Evolutionary conservation across 2,329 filamentous ascomycete species (phyloP).

Genomic region (Penicillium polonicum): DNA sequence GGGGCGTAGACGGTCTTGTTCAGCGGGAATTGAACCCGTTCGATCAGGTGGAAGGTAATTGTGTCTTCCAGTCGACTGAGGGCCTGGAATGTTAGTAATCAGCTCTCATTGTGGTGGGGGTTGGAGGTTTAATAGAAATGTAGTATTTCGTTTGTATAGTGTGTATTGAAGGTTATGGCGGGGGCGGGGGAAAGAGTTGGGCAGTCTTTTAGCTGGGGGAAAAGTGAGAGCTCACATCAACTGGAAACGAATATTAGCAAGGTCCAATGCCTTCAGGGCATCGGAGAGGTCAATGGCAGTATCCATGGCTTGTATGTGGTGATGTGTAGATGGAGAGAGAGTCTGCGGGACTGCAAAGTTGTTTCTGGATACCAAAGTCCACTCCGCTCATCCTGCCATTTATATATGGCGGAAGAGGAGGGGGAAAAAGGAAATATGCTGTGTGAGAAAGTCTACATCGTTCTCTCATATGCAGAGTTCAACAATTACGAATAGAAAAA

Average conservation of each 20-base stretch:
- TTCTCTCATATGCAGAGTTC: background rate
- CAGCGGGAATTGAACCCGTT: slow-evolving; percentile 94
- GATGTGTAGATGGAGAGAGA: slow-evolving; percentile 12
- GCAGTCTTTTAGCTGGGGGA: slow-evolving; percentile 1
- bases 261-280: slow-evolving; percentile 78
- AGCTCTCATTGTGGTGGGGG: background rate
- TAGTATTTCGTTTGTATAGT: background rate
- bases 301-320: slow-evolving; percentile 64
- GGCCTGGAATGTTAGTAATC: slow-evolving; percentile 9
- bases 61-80: slow-evolving; percentile 90
- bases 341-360: slow-evolving; percentile 14
- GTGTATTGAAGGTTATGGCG: slow-evolving; percentile 9
- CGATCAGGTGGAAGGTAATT: slow-evolving; percentile 94
- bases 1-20: slow-evolving; percentile 84
- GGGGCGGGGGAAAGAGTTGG: slow-evolving; percentile 9
- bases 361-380: slow-evolving; percentile 1
- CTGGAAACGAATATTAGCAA: slow-evolving; percentile 89
- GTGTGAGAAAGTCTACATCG: background rate
- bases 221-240: slow-evolving; percentile 65
- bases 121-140: background rate
- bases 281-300: slow-evolving; percentile 84
- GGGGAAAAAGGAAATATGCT: background rate
- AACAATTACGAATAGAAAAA: background rate
- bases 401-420: background rate
- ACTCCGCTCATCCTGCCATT: background rate